These are phyloP conservation scores for Parathielavia hyrcaniae DNA, from an alignment of 495 filamentous ascomycete genomes.

Conservation along the genomic window DNA sequence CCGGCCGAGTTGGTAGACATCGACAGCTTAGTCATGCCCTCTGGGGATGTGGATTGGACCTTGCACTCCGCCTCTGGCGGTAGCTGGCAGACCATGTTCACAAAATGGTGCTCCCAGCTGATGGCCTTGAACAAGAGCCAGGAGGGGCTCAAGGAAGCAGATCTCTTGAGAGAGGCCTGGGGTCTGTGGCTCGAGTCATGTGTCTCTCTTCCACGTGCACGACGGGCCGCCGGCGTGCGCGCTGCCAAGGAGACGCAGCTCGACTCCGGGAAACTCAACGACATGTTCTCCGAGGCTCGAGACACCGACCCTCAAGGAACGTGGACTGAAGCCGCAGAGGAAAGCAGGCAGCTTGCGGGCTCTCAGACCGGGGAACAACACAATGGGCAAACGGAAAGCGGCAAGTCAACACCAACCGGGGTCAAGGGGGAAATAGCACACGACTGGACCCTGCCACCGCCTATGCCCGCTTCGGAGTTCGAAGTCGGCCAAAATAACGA, in stretches of 20 bases:
- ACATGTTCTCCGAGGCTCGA: slow-evolving; percentile 6
- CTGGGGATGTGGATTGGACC: slow-evolving; percentile 8
- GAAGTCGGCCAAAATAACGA: slow-evolving; percentile 7
- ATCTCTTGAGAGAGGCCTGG: slow-evolving; percentile 22
- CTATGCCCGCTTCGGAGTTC: slow-evolving; percentile 6
- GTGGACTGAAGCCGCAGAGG: not conserved
- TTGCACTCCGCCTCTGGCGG: not conserved
- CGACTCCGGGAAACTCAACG: not conserved
- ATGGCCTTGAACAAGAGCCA: slow-evolving; percentile 19
- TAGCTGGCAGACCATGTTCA: slow-evolving; percentile 17
- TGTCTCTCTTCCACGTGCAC: not conserved
- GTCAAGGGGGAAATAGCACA: slow-evolving; percentile 6
- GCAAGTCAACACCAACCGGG: not conserved
- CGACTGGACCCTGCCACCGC: slow-evolving; percentile 16
- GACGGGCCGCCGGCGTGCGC: not conserved
- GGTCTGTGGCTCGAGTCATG: slow-evolving; percentile 19
- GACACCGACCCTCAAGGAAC: not conserved
- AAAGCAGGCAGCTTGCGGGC: not conserved
- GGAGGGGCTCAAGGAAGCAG: slow-evolving; percentile 12
- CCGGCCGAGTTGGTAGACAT: not conserved
- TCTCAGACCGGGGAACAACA: not conserved
- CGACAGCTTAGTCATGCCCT: slow-evolving; percentile 13
- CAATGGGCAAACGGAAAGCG: not conserved
- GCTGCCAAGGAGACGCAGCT: slow-evolving; percentile 2
- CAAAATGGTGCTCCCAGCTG: slow-evolving; percentile 19